A percentile compares a stretch with the other conserved stretches of the same genome.
Conservation (phyloP, 2,329 filamentous ascomycete species). For the Talaromyces sp. region DNA sequence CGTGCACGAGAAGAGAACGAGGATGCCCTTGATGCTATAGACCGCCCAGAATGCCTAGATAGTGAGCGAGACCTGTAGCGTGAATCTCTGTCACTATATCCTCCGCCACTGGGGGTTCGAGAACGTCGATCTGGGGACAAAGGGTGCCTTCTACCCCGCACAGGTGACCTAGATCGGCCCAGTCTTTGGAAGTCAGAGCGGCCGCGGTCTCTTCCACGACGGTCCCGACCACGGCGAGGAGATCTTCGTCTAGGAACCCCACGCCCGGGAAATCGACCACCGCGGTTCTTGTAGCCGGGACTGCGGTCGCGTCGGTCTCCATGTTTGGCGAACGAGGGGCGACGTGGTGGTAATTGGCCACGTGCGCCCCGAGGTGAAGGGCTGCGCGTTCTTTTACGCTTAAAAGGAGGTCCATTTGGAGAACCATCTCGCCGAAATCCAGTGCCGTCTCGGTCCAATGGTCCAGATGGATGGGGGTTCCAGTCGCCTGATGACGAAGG, state of each 20-base stretch:
- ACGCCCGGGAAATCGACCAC: constrained; percentile 38
- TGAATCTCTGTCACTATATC: constrained; percentile 29
- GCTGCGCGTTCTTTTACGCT: constrained; percentile 46
- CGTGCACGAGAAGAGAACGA: constrained; percentile 26
- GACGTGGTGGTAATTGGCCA: constrained; percentile 24
- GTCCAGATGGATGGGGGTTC: constrained; percentile 18
- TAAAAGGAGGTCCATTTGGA: constrained; percentile 35
- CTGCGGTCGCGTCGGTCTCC: constrained; percentile 44
- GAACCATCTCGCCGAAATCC: constrained; percentile 33
- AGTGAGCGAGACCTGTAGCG: constrained; percentile 37
- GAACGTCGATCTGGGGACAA: constrained; percentile 32
- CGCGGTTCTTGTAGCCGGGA: constrained; percentile 38
- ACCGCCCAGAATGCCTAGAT: constrained; percentile 39
- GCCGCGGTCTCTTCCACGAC: constrained; percentile 33
- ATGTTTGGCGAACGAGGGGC: constrained; percentile 32
- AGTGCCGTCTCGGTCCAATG: constrained; percentile 24
- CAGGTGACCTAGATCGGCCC: constrained; percentile 38
- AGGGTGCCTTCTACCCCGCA: constrained; percentile 28
- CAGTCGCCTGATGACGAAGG: constrained; percentile 26
- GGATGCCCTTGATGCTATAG: constrained; percentile 36
- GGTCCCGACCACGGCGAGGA: constrained; percentile 38
- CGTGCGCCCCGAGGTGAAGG: constrained; percentile 38
- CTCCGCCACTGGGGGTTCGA: constrained; percentile 30
- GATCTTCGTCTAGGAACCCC: constrained; percentile 37
- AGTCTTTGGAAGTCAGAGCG: constrained; percentile 30